Base-by-base conservation (phyloP, 2,329 filamentous ascomycete species). In the Ascochyta lentis region DNA sequence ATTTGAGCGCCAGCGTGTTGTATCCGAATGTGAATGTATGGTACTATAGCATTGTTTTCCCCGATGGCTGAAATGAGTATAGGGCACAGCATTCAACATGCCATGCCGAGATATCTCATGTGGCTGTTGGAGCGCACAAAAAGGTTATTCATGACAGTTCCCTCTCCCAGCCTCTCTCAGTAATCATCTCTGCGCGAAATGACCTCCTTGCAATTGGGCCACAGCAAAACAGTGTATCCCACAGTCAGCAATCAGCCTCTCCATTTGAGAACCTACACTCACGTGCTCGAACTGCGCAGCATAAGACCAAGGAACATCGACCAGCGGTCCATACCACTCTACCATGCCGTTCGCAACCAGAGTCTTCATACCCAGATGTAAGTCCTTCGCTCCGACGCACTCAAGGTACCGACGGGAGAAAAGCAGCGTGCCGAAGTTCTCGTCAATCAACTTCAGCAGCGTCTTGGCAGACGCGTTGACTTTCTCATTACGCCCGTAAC, bases 271-370 rank as follows among this genome's bases (percentile, higher is more conserved):
- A 41, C 5, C 0, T 1, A 46, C 23, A 86, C 90, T 84, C 78
- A 96, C 92, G 81, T 97, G 93, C 80, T 97, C 93, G 74, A 88
- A 96, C 73, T 97, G 93, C 63, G 93, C 93, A 22, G 92, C 93
- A 77, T 96, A 96, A 16, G 91, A 96, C 49, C 93, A 93, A 81
- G 94, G 93, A 75, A 92, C 87, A 79, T 97, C 93, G 59, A 90
- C 88, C 66, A 97, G 80, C 27, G 93, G 93, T 38, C 90, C 91
- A 76, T 97, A 97, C 47, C 89, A 86, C 77, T 96, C 90, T 43
- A 97, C 90, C 65, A 97, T 89, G 50, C 91, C 92, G 59, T 81
- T 86, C 44, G 86, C 82, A 44, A 97, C 90, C 43, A 97, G 83
- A 70, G 87, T 91, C 76, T 94, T 95, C 80, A 94, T 90, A 37